A percentile compares a stretch with the other conserved stretches of the same genome.
These are phyloP conservation scores for Leishmania lainsoni DNA, from an alignment of 208 protist species.

Conservation along the genomic window DNA sequence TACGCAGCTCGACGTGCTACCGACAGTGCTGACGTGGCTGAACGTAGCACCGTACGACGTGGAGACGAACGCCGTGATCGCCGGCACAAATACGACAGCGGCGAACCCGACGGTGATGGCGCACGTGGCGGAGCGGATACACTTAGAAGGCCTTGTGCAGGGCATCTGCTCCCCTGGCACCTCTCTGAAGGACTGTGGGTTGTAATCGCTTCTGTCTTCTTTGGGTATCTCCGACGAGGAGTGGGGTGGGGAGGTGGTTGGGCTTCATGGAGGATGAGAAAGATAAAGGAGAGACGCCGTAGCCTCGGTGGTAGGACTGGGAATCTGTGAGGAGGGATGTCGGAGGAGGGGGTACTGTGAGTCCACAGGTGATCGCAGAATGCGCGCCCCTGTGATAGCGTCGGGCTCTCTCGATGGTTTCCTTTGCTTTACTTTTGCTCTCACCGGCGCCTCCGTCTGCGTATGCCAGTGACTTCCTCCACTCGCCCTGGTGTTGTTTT, in stretches of 20 bases:
- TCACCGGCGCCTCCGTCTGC: neutral
- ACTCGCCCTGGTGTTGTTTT: neutral
- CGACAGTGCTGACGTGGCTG: constrained; percentile 78
- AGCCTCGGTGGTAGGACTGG: constrained; percentile 19
- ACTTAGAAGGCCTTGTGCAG: constrained; percentile 59
- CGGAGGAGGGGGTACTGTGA: neutral
- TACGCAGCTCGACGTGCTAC: constrained; percentile 69
- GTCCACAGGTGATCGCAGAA: neutral
- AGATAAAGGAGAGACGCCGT: constrained; percentile 6
- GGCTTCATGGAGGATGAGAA: constrained; percentile 1
- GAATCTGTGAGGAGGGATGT: neutral
- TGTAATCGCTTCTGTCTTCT: neutral
- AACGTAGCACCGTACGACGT: constrained; percentile 64
- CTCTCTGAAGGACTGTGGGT: constrained; percentile 40
- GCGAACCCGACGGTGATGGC: constrained; percentile 29
- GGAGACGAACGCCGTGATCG: constrained; percentile 38
- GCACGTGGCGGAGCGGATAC: constrained; percentile 25
- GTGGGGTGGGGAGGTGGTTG: no score
- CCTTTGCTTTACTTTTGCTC: neutral
- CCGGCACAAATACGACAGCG: constrained; percentile 36
- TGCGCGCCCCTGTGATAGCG: neutral
- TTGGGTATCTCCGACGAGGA: neutral
- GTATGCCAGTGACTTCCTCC: neutral
- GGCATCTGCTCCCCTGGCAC: constrained; percentile 72
- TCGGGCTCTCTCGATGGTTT: neutral